Conservation (phyloP, 805 yeast species). For the Saccharomyces paradoxus region DNA sequence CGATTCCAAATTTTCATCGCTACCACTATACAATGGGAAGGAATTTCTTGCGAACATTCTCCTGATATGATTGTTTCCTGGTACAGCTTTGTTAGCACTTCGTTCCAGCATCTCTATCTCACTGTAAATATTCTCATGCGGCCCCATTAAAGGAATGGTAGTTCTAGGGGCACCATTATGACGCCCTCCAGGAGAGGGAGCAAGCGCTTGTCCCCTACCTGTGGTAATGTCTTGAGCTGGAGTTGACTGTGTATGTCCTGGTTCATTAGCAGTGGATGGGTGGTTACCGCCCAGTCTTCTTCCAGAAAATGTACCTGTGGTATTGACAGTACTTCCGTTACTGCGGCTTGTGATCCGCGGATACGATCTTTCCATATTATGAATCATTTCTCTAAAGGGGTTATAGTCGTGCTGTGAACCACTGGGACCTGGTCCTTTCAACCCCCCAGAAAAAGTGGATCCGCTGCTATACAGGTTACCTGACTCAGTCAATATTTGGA, state of each 20-base stretch:
- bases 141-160: conserved; percentile 9
- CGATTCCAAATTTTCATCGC: conserved; percentile 9
- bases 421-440: conserved; percentile 36
- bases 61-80: conserved; percentile 21
- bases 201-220: neutral
- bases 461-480: conserved; percentile 56
- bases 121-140: conserved; percentile 25
- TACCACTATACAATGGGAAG: conserved; percentile 14
- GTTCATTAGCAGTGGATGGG: conserved; percentile 8
- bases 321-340: conserved; percentile 11
- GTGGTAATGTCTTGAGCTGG: neutral
- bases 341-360: conserved; percentile 6
- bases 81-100: conserved; percentile 14
- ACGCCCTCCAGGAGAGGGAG: neutral
- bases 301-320: conserved; percentile 13
- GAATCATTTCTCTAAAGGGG: conserved; percentile 24
- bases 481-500: conserved; percentile 45
- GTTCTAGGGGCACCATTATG: neutral
- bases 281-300: neutral
- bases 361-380: conserved; percentile 17
- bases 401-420: conserved; percentile 30
- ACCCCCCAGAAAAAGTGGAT: conserved; percentile 34
- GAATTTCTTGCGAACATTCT: conserved; percentile 26
- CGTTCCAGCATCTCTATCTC: conserved; percentile 18
- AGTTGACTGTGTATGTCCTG: neutral